Conservation (phyloP, 208 protist genomes). For the Trypanosoma caninum region DNA sequence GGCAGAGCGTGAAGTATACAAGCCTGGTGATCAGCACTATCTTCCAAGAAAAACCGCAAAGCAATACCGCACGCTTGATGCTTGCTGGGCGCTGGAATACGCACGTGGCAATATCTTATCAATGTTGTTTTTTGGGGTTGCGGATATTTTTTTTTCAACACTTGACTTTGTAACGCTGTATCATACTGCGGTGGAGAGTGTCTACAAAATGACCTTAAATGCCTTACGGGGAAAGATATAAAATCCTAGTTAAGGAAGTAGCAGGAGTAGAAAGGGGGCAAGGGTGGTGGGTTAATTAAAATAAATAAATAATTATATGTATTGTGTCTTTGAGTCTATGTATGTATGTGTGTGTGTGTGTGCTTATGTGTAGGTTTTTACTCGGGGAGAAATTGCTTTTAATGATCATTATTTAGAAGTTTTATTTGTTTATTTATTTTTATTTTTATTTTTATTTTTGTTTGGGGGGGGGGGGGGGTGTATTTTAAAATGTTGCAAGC, state of each 20-base stretch:
- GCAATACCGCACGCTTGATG: conserved; percentile 90
- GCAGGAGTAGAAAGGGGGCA: background rate
- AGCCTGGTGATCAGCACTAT: conserved; percentile 70
- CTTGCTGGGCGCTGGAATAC: conserved; percentile 92
- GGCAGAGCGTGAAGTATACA: conserved; percentile 57
- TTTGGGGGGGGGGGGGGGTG: background rate
- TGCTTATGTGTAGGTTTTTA: background rate
- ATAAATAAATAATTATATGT: no score
- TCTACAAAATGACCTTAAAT: conserved; percentile 68
- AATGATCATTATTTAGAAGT: background rate
- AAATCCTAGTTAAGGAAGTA: conserved; percentile 9
- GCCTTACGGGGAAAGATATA: conserved; percentile 76
- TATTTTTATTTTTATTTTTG: background rate
- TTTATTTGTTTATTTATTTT: background rate
- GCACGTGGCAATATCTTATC: conserved; percentile 87
- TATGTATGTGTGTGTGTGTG: conserved; percentile 10
- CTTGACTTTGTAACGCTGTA: conserved; percentile 70
- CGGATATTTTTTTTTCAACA: conserved; percentile 79
- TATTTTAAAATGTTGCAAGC: no score
- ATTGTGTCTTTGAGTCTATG: background rate
- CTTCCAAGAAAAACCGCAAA: conserved; percentile 61
- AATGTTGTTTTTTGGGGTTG: conserved; percentile 92
- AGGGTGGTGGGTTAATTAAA: no score
- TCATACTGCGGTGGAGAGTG: conserved; percentile 64
- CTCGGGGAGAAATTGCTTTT: background rate